Base-by-base conservation (phyloP, 2,329 filamentous ascomycete genomes). In the Penicillium griseofulvum region DNA sequence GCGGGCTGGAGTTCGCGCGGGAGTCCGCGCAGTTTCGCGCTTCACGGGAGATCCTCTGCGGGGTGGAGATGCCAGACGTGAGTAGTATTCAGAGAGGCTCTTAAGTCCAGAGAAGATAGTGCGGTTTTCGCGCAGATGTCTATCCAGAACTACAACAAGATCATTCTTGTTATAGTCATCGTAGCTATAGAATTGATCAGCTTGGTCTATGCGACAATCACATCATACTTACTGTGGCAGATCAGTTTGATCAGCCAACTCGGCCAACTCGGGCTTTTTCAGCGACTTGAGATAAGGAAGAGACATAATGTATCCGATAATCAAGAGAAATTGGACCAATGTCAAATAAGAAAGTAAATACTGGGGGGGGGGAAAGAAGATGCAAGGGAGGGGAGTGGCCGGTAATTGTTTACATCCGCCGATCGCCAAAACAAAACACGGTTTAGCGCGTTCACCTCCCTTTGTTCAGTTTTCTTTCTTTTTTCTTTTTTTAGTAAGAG, bases 241-340 rank as follows among this genome's bases (percentile, higher is more conserved):
- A 55, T 87, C 87, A 59, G 89, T 82, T 44, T 81, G 77, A 62
- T 89, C 83, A 56, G 90, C 90, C 59, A 95, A 80, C 60, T 89
- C 87, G 65, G 85, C 74, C 54, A 96, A 83, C 62, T 93, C 90
- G 65, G 81, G 81, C 81, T 96, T 96, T 79, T 89, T 87, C 82
- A 94, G 89, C 73, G 83, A 82, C 74, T 87, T 83, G 71, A 96
- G 81, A 85, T 89, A 96, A 65, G 85, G 84, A 70, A 87, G 85
- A 65, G 77, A 85, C 86, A 89, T 89, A 66, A 71, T 82, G 66
- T 31, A 45, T 48, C 44, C 9, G 41, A 54, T 56, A 52, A 52
- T 12, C 24, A 37, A 38, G 16, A 16, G 36, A 42, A 49, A 48
- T 52, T 57, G 29, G 54, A 57, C 37, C 38, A 54, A 59, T 58